Evolutionary conservation across 2,329 filamentous ascomycete species (phyloP), one percentile per base, ranked within the genome.

Genomic region (Clarireedia monteithiana): DNA sequence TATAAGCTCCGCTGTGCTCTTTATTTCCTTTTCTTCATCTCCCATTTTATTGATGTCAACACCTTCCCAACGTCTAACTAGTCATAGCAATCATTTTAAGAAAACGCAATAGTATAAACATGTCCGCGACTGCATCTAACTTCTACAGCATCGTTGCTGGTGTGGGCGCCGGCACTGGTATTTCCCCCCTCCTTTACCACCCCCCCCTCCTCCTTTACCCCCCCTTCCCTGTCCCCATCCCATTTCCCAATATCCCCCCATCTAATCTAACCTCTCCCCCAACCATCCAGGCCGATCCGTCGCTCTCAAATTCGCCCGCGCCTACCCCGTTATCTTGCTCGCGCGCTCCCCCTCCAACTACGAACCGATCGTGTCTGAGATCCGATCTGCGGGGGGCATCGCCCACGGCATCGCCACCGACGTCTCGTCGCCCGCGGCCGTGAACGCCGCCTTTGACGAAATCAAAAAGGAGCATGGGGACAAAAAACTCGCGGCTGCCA

Each of bases 271-370:
- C 47, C 40, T 15, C 34, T 14, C 20, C 39, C 20, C 40, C 23
- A 24, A 27, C 14, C 15, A n/a, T 17, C 12, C 38, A 75, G 76
- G 77, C 61, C 68, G 73, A 42, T 71, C 78, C 2, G 68, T 74
- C 6, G 83, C 83, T 20, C 72, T 79, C 53, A 77, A 77, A 57
- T 86, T 87, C 67, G 77, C 82, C 40, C 72, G 82, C 59, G 66
- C 78, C 7, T 94, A 92, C 66, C 82, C 86, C 0, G 85, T 92
- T 1, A 85, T 88, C 1, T 75, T 92, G 1, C 79, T 92, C n/a
- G 83, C 88, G 12, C 84, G 88, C 50, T 82, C 75, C 15, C 77
- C 83, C 0, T 77, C 81, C 44, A 88, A 78, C 69, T 89, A 84
- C 71, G 75, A 81, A 55, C 72, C 76, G n/a, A 76, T 89, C 2